Evolutionary conservation across 1,284 basidiomycete genomes (phyloP).

Genomic region (Sporisorium sorghi): DNA sequence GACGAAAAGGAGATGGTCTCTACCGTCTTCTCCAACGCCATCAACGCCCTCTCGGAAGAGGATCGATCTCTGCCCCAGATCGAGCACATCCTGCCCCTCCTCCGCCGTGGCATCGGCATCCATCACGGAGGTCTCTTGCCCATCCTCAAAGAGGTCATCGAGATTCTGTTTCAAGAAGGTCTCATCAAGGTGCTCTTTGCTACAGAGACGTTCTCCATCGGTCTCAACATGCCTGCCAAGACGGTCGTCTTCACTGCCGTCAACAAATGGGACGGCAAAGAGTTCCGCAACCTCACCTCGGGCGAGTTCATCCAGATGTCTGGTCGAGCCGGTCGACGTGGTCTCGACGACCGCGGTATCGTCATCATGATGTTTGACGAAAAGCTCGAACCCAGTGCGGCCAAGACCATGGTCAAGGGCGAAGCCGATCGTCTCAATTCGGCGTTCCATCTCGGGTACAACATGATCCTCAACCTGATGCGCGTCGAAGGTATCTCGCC

Average conservation of each 20-base stretch:
- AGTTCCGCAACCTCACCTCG: conserved; percentile 83
- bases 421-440: conserved; percentile 97
- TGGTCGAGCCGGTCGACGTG: conserved; percentile 95
- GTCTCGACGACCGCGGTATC: conserved; percentile 96
- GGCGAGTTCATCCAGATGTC: conserved; percentile 80
- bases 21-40: conserved; percentile 94
- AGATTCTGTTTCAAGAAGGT: conserved; percentile 99
- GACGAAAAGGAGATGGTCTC: conserved; percentile 91
- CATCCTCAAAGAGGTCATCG: conserved; percentile 98
- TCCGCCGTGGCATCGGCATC: conserved; percentile 96
- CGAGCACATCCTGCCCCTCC: conserved; percentile 87
- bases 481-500: conserved; percentile 98
- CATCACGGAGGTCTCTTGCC: conserved; percentile 98
- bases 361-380: conserved; percentile 99
- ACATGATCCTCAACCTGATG: conserved; percentile 99
- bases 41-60: conserved; percentile 86
- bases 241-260: conserved; percentile 97
- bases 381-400: conserved; percentile 90
- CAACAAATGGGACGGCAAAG: conserved; percentile 94
- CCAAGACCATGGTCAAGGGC: conserved; percentile 98
- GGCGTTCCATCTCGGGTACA: conserved; percentile 98
- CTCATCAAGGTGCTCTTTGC: conserved; percentile 98
- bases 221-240: conserved; percentile 99
- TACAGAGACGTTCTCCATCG: conserved; percentile 99
- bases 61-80: conserved; percentile 95